phyloP scores from a whole-genome alignment of 176 grass and related monocot species.

The Elymus sibiricus region DNA sequence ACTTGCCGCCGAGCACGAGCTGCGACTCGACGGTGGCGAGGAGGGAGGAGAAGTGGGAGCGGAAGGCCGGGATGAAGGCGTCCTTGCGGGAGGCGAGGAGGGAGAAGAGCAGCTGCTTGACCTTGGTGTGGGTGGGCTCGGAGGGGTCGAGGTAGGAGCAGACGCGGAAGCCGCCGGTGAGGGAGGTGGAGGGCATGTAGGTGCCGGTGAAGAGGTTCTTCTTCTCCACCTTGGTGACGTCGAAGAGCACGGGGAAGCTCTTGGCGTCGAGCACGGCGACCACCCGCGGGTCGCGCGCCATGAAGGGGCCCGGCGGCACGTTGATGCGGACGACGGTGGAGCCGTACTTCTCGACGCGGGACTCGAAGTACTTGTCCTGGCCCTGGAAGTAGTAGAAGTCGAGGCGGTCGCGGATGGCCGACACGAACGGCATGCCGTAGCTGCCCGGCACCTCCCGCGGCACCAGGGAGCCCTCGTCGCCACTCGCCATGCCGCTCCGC shows the following conservation, averaged over 20 bases:
- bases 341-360: conserved; percentile 42
- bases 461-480: not conserved
- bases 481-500: not conserved
- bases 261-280: conserved; percentile 62
- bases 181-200: conserved; percentile 62
- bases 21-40: conserved; percentile 52
- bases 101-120: conserved; percentile 65
- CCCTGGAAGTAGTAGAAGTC: conserved; percentile 81
- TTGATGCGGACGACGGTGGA: conserved; percentile 71
- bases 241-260: conserved; percentile 76
- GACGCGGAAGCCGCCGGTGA: conserved; percentile 70
- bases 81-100: conserved; percentile 60
- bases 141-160: conserved; percentile 73
- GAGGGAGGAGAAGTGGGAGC: conserved; percentile 46
- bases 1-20: conserved; percentile 26
- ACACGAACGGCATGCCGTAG: conserved; percentile 48
- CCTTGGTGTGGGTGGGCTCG: conserved; percentile 53
- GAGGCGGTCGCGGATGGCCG: conserved; percentile 52
- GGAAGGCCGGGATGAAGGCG: conserved; percentile 49
- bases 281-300: conserved; percentile 57
- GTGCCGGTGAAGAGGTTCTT: conserved; percentile 62
- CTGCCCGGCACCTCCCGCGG: conserved; percentile 31
- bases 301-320: conserved; percentile 55
- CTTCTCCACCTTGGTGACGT: conserved; percentile 75
- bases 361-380: conserved; percentile 70